Conservation (phyloP, 352 stramenopile species). For the Phytophthora aleatoria region DNA sequence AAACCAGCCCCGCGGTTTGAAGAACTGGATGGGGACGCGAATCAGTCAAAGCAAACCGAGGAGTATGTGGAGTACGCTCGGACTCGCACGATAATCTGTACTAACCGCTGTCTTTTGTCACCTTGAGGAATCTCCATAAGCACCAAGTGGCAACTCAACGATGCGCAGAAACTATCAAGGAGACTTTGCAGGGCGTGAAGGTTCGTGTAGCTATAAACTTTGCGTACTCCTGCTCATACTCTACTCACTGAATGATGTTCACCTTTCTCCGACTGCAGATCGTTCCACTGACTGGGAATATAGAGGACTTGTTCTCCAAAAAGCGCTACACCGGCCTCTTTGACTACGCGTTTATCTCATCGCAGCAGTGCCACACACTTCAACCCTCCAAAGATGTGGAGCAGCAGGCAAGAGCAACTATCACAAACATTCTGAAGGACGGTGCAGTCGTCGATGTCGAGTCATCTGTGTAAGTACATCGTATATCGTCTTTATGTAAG, state of each 20-base stretch:
- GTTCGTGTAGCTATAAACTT: conserved; percentile 16
- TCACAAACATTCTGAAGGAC: conserved; percentile 50
- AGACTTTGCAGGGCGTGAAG: conserved; percentile 70
- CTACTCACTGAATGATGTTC: conserved; percentile 1
- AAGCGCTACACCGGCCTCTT: conserved; percentile 69
- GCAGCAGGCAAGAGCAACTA: conserved; percentile 10
- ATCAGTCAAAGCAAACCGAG: conserved; percentile 24
- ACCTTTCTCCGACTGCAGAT: conserved; percentile 39
- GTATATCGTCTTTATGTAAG: not conserved
- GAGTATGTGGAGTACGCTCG: conserved; percentile 7
- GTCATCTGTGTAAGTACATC: conserved; percentile 62
- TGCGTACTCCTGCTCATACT: not conserved
- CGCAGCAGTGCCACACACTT: conserved; percentile 61
- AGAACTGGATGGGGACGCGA: conserved; percentile 33
- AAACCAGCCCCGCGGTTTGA: conserved; percentile 25
- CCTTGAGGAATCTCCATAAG: conserved; percentile 33
- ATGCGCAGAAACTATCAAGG: conserved; percentile 46
- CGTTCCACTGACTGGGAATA: conserved; percentile 60
- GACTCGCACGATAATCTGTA: not conserved
- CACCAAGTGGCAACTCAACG: conserved; percentile 33
- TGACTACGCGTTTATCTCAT: conserved; percentile 71
- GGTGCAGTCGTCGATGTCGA: conserved; percentile 65
- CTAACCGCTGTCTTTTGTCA: not conserved
- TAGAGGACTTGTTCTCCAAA: conserved; percentile 66
- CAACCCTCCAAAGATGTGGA: conserved; percentile 33